Evolutionary conservation across 306 rosid species (phyloP).

Genomic region (Fragaria vesca): DNA sequence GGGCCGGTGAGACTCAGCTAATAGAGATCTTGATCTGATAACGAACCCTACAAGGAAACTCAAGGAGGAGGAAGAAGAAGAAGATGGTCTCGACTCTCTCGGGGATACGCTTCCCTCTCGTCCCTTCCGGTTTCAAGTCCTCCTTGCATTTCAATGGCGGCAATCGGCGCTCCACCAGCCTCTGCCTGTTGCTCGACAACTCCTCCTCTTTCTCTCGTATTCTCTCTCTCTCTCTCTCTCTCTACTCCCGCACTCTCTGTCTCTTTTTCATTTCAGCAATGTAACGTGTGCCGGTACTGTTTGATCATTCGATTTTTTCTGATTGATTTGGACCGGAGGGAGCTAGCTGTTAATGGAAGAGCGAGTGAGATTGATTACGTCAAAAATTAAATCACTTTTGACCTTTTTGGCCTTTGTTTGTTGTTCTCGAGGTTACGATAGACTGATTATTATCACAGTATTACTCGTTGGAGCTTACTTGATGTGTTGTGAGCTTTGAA

Average conservation of each 20-base stretch:
- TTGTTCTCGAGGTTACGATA: too few relatives aligned
- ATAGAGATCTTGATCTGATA: background rate
- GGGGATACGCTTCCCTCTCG: conserved; percentile 63
- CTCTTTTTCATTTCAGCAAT: too few relatives aligned
- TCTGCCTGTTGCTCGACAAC: conserved; percentile 40
- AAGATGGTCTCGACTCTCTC: conserved; percentile 72
- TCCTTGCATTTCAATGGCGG: conserved; percentile 39
- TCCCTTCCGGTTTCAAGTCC: conserved; percentile 38
- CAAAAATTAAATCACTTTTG: background rate
- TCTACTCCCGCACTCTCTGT: too few relatives aligned
- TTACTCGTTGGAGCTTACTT: background rate
- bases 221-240: conserved; percentile 6
- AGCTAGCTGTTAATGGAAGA: too few relatives aligned
- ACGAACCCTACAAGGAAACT: conserved; percentile 5
- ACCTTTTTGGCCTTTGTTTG: too few relatives aligned
- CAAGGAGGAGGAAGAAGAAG: background rate
- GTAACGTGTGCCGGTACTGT: too few relatives aligned
- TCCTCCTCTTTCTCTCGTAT: conserved; percentile 44
- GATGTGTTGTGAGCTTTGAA: background rate
- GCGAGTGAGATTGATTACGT: background rate
- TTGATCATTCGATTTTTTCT: background rate
- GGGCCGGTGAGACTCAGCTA: too few relatives aligned
- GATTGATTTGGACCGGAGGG: too few relatives aligned
- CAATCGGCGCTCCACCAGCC: conserved; percentile 37
- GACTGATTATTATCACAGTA: too few relatives aligned